Base-by-base conservation (phyloP, 1,284 basidiomycete genomes). In the Papiliotrema flavescens region DNA sequence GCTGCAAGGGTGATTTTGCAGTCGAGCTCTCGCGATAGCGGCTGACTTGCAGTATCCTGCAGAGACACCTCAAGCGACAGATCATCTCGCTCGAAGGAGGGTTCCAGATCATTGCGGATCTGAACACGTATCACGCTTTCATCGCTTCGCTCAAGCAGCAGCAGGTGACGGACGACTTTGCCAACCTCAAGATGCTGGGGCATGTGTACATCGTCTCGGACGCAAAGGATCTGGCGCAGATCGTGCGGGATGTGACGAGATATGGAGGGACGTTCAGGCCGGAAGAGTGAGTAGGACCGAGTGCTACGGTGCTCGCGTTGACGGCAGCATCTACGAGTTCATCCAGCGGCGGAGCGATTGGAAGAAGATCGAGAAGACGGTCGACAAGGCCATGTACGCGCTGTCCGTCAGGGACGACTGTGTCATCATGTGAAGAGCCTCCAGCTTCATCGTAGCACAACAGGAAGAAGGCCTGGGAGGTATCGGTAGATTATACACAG, bases 21-120 rank as follows among this genome's bases (percentile, higher is more conserved):
- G 8, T 24, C 47, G 41, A 36, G 15, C 49, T 13, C 15, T 13
- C 42, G 3, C 20, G 34, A 24, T 32, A 11, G 5, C 28, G 3
- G 36, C 37, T 47, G 17, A 22, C 20, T 35, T 14, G 1, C 62
- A 95, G 90, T 6, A 93, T 98, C 65, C 76, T 98, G 28, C 91
- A 96, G 73, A 94, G 96, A 66, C 96, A 98, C 66, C 86, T 98
- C 70, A 98, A 98, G 67, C 83, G 92, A 2, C 91, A 96, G 70
- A 96, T 96, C 66, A 95, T 98, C 60, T 96, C 90, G 0, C 81
- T 96, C 23, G 84, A 81, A 51, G 96, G 96, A 17, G 94, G 93
- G 0, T 96, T 97, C 75, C 90, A 94, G 65, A 86, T 98, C 55
- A 98, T 98, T 54, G 88, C 93, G 1, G 96, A 99, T 75, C 78